Base-by-base conservation (phyloP, 805 yeast species). In the Geotrichum ghanense region DNA sequence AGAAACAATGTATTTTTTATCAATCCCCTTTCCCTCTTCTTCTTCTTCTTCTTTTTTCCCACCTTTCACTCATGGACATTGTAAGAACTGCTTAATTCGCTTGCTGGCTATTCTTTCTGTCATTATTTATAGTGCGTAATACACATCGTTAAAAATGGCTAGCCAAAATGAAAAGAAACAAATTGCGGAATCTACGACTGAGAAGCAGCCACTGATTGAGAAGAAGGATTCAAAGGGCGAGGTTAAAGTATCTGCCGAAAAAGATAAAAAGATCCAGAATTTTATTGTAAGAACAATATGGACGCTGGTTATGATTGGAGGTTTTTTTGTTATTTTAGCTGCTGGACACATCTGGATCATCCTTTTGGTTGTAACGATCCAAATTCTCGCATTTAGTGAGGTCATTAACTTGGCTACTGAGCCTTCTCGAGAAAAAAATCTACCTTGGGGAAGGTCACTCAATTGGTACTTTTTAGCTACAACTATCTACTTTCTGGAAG, bases 401-500 rank as follows among this genome's bases (percentile, higher is more conserved):
- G 87, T 92, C 60, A 90, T 92, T 53, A 77, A 82, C 34, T 72
- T 83, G 53, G 90, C 95, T 14, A 74, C 92, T 20, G 85, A 81
- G 53, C 89, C 96, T 1, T 83, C 90, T 17, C 72, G 83, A 54
- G 89, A 84, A 57, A 83, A 81, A 61, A 84, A 85, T 48, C 68
- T 92, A 56, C 94, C 94, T 20, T 76, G 82, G 63, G 86, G 90
- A 42, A 76, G 79, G 48, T 74, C 83, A n/a, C 69, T 90, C 58
- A 87, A 87, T 63, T 90, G 97, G 97, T 90, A 90, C 67, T 84
- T 89, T 54, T 68, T 92, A 50, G 75, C 82, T 50, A 78, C 95
- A n/a, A 81, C 95, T 4, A 78, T 87, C 52, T 88, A 86, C 66
- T 92, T 81, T 63, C 70, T 92, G 57, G 95, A 92, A 59, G 95